Conservation (phyloP, 2,329 filamentous ascomycete species). For the Verticillium isaacii region DNA sequence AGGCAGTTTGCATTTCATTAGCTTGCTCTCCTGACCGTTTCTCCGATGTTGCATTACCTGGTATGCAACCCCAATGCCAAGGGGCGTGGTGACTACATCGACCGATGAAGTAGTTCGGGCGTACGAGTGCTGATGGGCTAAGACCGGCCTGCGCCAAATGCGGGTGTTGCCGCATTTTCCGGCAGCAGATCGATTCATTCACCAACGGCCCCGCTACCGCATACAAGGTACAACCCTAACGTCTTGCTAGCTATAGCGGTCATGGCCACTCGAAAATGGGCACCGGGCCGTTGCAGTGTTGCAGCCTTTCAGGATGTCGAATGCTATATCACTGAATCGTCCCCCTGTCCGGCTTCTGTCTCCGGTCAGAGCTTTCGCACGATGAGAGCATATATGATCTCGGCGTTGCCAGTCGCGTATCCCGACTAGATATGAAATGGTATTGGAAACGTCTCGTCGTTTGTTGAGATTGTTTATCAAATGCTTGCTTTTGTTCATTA, state of each 20-base stretch:
- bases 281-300: not conserved
- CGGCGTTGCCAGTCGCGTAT: not conserved
- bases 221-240: not conserved
- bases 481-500: not conserved
- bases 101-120: no score
- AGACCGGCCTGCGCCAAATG: no score
- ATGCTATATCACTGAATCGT: not conserved
- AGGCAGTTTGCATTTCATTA: no score
- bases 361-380: not conserved
- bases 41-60: no score
- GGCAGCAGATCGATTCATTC: not conserved
- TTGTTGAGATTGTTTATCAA: not conserved
- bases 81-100: no score
- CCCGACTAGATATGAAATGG: no score
- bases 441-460: no score
- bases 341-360: not conserved
- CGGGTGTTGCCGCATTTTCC: not conserved
- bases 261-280: not conserved
- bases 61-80: no score
- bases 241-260: not conserved
- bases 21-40: no score
- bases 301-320: not conserved
- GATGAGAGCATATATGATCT: not conserved
- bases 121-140: no score
- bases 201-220: not conserved